Base-by-base conservation (phyloP, 495 filamentous ascomycete genomes). In the Staphylotrichum longicolle region DNA sequence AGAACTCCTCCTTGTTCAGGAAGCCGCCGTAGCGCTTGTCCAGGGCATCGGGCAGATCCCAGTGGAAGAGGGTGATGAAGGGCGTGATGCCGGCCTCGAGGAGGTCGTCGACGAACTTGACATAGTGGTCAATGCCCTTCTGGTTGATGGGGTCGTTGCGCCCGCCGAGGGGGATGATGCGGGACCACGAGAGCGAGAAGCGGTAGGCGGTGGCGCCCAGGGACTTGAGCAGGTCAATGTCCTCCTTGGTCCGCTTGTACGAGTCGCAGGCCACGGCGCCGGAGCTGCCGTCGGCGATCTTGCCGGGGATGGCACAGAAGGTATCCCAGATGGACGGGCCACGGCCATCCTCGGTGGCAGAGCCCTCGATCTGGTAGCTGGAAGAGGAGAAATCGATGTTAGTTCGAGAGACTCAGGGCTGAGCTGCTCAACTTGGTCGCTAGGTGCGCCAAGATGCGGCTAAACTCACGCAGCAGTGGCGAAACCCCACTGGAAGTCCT, bases 401-500 rank as follows among this genome's bases (percentile, higher is more conserved):
- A 27, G 20, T 27, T 27, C 20, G 20, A 27, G 20, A 27, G 20
- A 27, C 20, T 27, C 20, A 27, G 20, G 20, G 20, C 20, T 27
- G 20, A 27, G 20, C 20, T 27, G 20, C 0, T 27, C 20, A 27
- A 27, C 20, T 27, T 27, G 20, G 20, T 27, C 20, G 20, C 20
- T 27, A 27, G 20, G 20, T 27, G 20, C 20, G 35, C 33, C 6
- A 54, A 20, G 49, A 40, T 10, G 44, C 30, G 27, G 45, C 14
- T 33, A 60, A 61, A 80, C 80, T 74, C 69, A 89, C 86, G 84
- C 81, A 63, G 88, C 88, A 44, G 89, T 93, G 64, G 89, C 88
- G 72, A 89, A 93, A 57, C 88, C 89, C 89, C 90, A 92, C 61
- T 89, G 71, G 71, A 92, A 92, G 70, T 90, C 88, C 54, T 84